Percentiles rank a stretch among this genome's conserved stretches.
phyloP scores from a whole-genome alignment of 139 green algal species.

The Tetradesmus lagerheimii region DNA sequence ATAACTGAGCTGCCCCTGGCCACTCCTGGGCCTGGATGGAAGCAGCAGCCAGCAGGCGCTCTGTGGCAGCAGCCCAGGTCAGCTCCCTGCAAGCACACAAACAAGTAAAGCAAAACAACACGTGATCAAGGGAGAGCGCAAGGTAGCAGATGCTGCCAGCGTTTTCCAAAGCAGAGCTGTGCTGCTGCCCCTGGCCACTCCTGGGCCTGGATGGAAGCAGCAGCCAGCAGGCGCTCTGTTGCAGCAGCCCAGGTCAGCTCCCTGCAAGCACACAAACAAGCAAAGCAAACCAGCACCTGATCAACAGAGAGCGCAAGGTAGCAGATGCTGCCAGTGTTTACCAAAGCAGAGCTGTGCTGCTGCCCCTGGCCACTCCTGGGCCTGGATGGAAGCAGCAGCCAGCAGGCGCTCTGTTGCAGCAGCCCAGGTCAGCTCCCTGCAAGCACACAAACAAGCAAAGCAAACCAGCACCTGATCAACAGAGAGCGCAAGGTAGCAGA shows the following conservation, averaged over 20 bases:
- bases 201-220: neutral
- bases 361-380: constrained; percentile 22
- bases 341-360: neutral
- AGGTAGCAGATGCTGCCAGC: neutral
- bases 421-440: constrained; percentile 32
- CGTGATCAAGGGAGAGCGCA: neutral
- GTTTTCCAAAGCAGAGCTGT: neutral
- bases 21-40: no score
- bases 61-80: constrained; percentile 26
- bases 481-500: neutral
- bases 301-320: no score
- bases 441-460: neutral
- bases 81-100: neutral
- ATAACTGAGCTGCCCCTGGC: no score
- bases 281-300: neutral
- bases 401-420: no score
- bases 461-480: neutral
- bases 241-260: constrained; percentile 26
- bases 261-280: constrained; percentile 1
- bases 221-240: constrained; percentile 27
- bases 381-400: no score
- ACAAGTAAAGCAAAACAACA: no score
- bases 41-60: no score
- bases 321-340: no score
- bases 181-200: constrained; percentile 15